Evolutionary conservation across 805 yeast species (phyloP).

Genomic region (Ogataea zsoltii): DNA sequence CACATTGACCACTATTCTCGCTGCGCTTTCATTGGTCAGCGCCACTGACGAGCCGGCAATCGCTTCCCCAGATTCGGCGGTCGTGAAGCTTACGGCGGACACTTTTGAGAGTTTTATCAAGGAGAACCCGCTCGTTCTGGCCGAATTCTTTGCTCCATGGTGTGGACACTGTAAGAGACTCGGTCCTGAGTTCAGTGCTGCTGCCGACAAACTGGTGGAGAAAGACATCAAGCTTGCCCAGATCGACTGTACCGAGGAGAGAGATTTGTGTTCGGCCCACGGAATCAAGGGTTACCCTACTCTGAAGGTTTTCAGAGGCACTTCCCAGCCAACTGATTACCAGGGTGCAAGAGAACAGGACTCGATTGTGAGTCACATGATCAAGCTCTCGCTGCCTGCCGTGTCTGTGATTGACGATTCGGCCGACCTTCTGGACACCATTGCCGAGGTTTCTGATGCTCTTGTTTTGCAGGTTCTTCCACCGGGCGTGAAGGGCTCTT

Average conservation of each 20-base stretch:
- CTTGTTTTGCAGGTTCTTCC: slow-evolving; percentile 57
- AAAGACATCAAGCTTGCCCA: slow-evolving; percentile 75
- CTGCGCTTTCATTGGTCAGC: slow-evolving; percentile 32
- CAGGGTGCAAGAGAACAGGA: slow-evolving; percentile 82
- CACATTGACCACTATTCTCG: slow-evolving; percentile 43
- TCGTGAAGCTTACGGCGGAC: slow-evolving; percentile 70
- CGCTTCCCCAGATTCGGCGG: slow-evolving; percentile 84
- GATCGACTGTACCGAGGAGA: slow-evolving; percentile 80
- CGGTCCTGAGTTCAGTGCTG: slow-evolving; percentile 77
- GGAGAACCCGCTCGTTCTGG: slow-evolving; percentile 75
- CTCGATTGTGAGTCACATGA: slow-evolving; percentile 76
- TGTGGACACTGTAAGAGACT: slow-evolving; percentile 93
- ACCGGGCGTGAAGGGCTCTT: slow-evolving; percentile 32
- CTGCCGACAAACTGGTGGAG: slow-evolving; percentile 63
- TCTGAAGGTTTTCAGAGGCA: slow-evolving; percentile 69
- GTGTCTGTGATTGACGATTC: slow-evolving; percentile 52
- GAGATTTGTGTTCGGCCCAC: slow-evolving; percentile 64
- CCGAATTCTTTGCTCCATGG: slow-evolving; percentile 96
- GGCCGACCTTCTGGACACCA: slow-evolving; percentile 50
- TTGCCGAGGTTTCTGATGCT: slow-evolving; percentile 46
- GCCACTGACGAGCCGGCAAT: slow-evolving; percentile 55
- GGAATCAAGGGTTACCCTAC: slow-evolving; percentile 85
- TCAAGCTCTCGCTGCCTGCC: slow-evolving; percentile 79
- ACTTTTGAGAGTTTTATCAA: slow-evolving; percentile 65
- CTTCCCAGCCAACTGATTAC: slow-evolving; percentile 57